Evolutionary conservation across 768 basidiomycete genomes (phyloP).

Genomic region (Ramaria sp.): DNA sequence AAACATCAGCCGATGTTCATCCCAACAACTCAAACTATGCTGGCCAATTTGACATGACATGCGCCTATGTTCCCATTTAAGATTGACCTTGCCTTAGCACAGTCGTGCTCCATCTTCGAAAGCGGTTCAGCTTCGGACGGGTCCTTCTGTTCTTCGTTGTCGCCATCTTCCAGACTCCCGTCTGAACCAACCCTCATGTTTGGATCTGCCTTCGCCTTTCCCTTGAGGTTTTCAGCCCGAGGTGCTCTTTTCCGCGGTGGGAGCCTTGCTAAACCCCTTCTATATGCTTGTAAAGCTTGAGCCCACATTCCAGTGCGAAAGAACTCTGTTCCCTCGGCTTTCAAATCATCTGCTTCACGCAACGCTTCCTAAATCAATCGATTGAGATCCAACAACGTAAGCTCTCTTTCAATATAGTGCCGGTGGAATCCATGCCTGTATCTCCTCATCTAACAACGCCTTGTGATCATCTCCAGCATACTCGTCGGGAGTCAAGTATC

Average conservation of each 20-base stretch:
- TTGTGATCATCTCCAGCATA: background rate
- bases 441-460: background rate
- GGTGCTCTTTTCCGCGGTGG: constrained; percentile 24
- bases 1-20: background rate
- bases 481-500: constrained; percentile 2
- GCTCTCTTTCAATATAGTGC: background rate
- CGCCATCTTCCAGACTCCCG: constrained; percentile 17
- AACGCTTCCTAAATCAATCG: constrained; percentile 29
- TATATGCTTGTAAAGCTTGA: constrained; percentile 62
- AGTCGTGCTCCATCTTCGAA: constrained; percentile 31
- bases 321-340: constrained; percentile 62
- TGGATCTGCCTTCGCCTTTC: constrained; percentile 14
- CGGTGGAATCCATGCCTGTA: background rate
- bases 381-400: background rate
- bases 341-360: constrained; percentile 46
- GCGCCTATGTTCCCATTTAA: constrained; percentile 85
- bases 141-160: constrained; percentile 14
- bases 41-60: constrained; percentile 69
- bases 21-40: constrained; percentile 13
- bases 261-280: constrained; percentile 51
- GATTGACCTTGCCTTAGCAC: constrained; percentile 52
- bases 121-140: constrained; percentile 15
- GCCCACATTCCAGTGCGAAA: constrained; percentile 60
- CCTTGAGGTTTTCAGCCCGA: constrained; percentile 22
- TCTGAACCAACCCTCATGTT: constrained; percentile 13